Percentiles rank a stretch among this genome's conserved stretches.
Evolutionary conservation across 1,284 basidiomycete species (phyloP).

Genomic region (Papiliotrema nemorosa): DNA sequence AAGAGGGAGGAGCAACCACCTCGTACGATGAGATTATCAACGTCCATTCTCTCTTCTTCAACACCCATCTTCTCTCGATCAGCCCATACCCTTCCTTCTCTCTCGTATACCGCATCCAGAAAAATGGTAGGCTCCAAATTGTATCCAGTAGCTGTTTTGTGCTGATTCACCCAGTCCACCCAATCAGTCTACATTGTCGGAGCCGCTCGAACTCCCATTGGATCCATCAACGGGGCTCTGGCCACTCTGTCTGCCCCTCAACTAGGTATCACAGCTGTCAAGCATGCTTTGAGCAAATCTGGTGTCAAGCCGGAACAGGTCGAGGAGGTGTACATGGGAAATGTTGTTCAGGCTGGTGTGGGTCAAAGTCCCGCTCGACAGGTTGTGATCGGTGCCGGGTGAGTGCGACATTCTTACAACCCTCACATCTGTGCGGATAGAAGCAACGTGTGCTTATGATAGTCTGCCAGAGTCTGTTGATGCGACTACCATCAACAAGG

Average conservation of each 20-base stretch:
- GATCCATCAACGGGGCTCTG: conserved; percentile 84
- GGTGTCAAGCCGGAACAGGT: conserved; percentile 75
- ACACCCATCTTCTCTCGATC: too few relatives aligned
- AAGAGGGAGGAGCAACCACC: too few relatives aligned
- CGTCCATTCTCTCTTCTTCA: too few relatives aligned
- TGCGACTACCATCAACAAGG: conserved; percentile 98
- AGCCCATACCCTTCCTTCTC: too few relatives aligned
- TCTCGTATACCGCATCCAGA: too few relatives aligned
- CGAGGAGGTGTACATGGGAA: conserved; percentile 96
- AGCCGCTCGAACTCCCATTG: conserved; percentile 91
- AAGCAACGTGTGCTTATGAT: background rate
- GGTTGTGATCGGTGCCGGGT: conserved; percentile 81
- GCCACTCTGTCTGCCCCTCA: conserved; percentile 86
- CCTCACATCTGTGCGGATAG: background rate
- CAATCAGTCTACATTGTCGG: conserved; percentile 92
- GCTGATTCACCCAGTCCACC: conserved; percentile 23
- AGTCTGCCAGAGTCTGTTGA: conserved; percentile 73
- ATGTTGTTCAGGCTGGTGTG: conserved; percentile 92
- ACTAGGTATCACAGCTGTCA: conserved; percentile 83
- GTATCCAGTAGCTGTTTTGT: too few relatives aligned
- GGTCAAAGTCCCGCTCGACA: conserved; percentile 95
- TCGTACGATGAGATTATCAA: too few relatives aligned
- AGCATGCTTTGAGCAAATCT: conserved; percentile 77
- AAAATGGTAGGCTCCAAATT: too few relatives aligned
- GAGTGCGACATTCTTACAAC: conserved; percentile 33